Percentiles rank a stretch among this genome's conserved stretches.
These are phyloP conservation scores for Serendipita indica DNA, from an alignment of 768 basidiomycete genomes.

Conservation along the genomic window DNA sequence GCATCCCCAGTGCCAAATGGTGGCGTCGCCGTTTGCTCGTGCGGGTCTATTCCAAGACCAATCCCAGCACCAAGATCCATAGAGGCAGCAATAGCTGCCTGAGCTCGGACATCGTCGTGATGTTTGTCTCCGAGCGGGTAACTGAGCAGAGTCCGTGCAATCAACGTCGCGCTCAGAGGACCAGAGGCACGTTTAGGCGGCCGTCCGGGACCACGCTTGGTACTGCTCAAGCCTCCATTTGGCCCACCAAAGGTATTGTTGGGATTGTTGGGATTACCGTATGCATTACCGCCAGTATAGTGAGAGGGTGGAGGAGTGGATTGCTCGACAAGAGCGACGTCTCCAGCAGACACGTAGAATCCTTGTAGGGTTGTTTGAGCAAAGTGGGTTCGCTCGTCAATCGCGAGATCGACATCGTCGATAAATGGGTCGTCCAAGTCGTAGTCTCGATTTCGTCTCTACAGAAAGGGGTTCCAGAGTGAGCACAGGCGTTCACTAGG, in stretches of 20 bases:
- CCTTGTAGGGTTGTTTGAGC: conserved; percentile 25
- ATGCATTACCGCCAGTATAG: too few species aligned
- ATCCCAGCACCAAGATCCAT: conserved; percentile 2
- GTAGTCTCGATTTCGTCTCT: conserved; percentile 39
- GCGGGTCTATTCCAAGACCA: too few species aligned
- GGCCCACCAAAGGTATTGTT: too few species aligned
- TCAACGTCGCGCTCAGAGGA: background rate
- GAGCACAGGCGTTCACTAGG: conserved; percentile 13
- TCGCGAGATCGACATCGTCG: conserved; percentile 85
- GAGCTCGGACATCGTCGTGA: background rate
- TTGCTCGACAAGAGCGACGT: conserved; percentile 63
- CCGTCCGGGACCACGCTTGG: background rate
- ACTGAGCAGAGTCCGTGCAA: background rate
- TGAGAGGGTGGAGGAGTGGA: background rate
- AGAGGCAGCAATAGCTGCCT: conserved; percentile 5
- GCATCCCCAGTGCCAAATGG: background rate
- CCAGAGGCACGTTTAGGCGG: conserved; percentile 1
- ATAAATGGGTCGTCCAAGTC: conserved; percentile 89
- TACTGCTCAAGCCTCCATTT: background rate
- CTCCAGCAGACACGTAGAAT: conserved; percentile 82
- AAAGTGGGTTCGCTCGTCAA: conserved; percentile 83
- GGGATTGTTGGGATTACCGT: background rate
- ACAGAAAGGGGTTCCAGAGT: conserved; percentile 11
- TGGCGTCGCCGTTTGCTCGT: background rate
- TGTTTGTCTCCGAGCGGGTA: background rate